Conservation (phyloP, 108 stramenopile genomes). For the Skeletonema tropicum region DNA sequence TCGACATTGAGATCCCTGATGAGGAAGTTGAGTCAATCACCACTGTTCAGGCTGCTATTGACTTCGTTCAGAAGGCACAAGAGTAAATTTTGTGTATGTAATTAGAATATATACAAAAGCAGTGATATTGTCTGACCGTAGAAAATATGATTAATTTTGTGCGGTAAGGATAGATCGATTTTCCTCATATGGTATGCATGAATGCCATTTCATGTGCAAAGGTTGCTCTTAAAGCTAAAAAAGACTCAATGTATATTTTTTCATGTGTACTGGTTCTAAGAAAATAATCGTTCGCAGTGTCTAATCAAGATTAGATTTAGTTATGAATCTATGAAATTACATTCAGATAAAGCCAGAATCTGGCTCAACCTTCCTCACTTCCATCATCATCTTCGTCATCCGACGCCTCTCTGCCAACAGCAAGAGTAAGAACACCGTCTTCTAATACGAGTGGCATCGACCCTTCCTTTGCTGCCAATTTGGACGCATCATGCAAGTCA, state of each 20-base stretch:
- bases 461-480: constrained; percentile 28
- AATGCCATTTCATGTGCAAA: constrained; percentile 3
- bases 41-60: constrained; percentile 90
- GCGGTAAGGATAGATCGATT: not conserved
- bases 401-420: constrained; percentile 56
- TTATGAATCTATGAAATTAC: too few species aligned
- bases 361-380: constrained; percentile 43
- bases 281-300: too few species aligned
- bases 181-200: not conserved
- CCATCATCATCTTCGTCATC: constrained; percentile 40
- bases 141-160: not conserved
- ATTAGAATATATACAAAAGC: not conserved
- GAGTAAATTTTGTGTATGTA: too few species aligned
- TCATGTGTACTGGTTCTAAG: too few species aligned
- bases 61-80: constrained; percentile 67
- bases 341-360: too few species aligned
- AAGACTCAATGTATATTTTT: not conserved
- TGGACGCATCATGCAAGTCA: constrained; percentile 56
- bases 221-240: constrained; percentile 1
- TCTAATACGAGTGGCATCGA: constrained; percentile 50
- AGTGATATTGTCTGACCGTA: not conserved
- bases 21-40: constrained; percentile 93
- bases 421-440: constrained; percentile 50
- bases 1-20: constrained; percentile 96
- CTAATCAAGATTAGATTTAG: too few species aligned